Evolutionary conservation across 192 early-diverging fungal genomes (phyloP).

Genomic region (Coemansia guatemalensis): DNA sequence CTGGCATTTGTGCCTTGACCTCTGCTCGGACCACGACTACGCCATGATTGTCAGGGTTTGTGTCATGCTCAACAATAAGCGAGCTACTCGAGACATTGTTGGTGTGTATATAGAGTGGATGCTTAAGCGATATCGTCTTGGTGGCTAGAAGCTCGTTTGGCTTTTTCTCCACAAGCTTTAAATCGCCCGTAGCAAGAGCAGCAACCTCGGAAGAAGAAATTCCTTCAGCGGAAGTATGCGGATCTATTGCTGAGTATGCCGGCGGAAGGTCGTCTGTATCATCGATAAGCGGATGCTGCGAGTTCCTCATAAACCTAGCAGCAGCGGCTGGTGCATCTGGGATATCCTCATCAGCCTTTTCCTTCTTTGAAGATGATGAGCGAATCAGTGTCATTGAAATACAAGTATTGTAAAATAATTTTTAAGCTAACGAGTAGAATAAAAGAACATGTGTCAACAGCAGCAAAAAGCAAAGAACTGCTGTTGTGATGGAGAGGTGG

Average conservation of each 20-base stretch:
- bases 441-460: neutral
- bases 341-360: neutral
- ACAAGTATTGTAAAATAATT: neutral
- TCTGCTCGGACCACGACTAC: slow-evolving; percentile 14
- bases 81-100: slow-evolving; percentile 16
- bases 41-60: slow-evolving; percentile 8
- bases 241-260: neutral
- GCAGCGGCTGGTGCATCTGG: neutral
- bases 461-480: neutral
- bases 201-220: neutral
- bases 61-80: slow-evolving; percentile 25
- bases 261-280: neutral
- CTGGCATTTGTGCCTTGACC: slow-evolving; percentile 1
- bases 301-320: neutral
- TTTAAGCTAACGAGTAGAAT: neutral
- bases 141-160: slow-evolving; percentile 16
- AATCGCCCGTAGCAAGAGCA: neutral
- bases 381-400: neutral
- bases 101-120: slow-evolving; percentile 23
- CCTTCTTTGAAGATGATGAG: neutral
- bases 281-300: neutral
- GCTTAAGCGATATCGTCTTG: slow-evolving; percentile 17
- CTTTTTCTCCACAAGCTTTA: slow-evolving; percentile 14
- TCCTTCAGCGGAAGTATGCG: neutral
- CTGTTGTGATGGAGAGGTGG: neutral